Percentiles rank a stretch among this genome's conserved stretches.
Conservation (phyloP, 148 eudicot species). For the Persicaria tinctoria region DNA sequence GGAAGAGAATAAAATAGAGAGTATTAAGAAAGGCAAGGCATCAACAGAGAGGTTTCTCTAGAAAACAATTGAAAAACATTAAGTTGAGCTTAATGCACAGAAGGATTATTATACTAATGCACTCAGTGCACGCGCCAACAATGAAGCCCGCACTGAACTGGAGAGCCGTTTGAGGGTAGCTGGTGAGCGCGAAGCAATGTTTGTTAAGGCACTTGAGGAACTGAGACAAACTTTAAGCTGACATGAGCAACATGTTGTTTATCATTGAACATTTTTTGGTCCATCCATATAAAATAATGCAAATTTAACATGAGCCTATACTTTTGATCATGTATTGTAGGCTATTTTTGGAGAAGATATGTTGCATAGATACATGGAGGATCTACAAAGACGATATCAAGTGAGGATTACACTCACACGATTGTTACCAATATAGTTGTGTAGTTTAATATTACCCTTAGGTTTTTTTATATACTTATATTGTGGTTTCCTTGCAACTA, state of each 20-base stretch:
- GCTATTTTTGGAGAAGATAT: constrained; percentile 78
- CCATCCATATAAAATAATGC: background rate
- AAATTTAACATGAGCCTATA: background rate
- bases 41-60: constrained; percentile 88
- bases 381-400: constrained; percentile 88
- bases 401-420: constrained; percentile 29
- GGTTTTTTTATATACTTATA: background rate
- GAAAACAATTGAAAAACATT: constrained; percentile 88
- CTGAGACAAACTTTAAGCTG: constrained; percentile 81
- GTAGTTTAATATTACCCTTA: background rate
- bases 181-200: constrained; percentile 84
- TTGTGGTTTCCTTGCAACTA: constrained; percentile 21
- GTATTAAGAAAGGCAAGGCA: constrained; percentile 79
- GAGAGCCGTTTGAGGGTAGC: constrained; percentile 80
- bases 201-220: constrained; percentile 86
- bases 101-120: constrained; percentile 83
- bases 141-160: constrained; percentile 81
- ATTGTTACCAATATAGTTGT: background rate
- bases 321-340: constrained; percentile 29
- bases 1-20: constrained; percentile 94
- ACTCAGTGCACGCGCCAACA: constrained; percentile 67
- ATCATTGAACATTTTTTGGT: background rate
- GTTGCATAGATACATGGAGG: constrained; percentile 77
- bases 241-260: constrained; percentile 84
- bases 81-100: constrained; percentile 80